A percentile compares a stretch with the other conserved stretches of the same genome.
Conservation (phyloP, 108 stramenopile genomes). For the Skeletonema marinoi region DNA sequence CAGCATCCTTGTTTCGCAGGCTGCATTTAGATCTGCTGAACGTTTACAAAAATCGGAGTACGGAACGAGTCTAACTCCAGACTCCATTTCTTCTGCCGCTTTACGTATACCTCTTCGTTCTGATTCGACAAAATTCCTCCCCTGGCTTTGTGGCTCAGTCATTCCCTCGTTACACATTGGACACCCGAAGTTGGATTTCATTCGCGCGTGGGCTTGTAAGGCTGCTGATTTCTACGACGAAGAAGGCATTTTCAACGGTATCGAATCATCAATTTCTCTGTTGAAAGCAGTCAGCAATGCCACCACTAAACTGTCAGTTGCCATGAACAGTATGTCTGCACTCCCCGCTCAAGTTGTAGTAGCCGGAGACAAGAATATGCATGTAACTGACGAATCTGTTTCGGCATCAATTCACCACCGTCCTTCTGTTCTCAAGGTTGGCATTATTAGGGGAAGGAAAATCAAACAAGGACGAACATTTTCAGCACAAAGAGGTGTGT, state of each 20-base stretch:
- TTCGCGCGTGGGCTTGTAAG: conserved; percentile 67
- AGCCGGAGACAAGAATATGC: not conserved
- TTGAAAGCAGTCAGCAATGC: conserved; percentile 44
- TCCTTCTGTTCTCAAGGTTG: conserved; percentile 40
- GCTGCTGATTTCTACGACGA: conserved; percentile 78
- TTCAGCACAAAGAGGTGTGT: conserved; percentile 29
- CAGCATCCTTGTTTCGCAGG: conserved; percentile 38
- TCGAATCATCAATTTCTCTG: conserved; percentile 67
- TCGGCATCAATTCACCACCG: conserved; percentile 21
- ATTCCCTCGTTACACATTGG: conserved; percentile 68
- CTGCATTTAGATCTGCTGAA: conserved; percentile 57
- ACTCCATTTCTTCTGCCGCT: conserved; percentile 53
- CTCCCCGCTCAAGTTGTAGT: not conserved
- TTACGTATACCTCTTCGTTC: conserved; percentile 49
- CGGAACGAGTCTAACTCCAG: conserved; percentile 32
- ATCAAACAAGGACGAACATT: conserved; percentile 13
- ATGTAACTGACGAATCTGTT: conserved; percentile 2
- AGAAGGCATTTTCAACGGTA: conserved; percentile 26
- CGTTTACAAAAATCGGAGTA: conserved; percentile 50
- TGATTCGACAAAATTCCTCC: conserved; percentile 58
- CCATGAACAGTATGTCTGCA: conserved; percentile 28
- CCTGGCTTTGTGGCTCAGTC: conserved; percentile 58
- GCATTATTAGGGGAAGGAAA: conserved; percentile 32
- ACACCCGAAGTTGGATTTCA: conserved; percentile 58
- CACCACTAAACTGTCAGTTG: conserved; percentile 29